Conservation (phyloP, 306 rosid species). For the Elaeagnus macrophylla region DNA sequence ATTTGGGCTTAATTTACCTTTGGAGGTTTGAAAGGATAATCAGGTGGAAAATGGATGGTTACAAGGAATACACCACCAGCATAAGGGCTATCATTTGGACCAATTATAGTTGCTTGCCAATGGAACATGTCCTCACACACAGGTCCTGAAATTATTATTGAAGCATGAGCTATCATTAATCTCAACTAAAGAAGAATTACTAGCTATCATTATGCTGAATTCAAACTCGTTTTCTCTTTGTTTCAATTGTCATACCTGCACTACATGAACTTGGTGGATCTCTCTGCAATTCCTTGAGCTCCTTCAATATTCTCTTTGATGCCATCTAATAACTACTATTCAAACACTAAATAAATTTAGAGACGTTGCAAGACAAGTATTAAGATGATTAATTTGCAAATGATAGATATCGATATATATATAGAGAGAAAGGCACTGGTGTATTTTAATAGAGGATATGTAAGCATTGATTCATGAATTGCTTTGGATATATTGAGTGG, state of each 20-base stretch:
- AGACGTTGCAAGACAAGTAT: constrained; percentile 2
- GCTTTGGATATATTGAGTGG: constrained; percentile 45
- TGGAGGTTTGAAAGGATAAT: constrained; percentile 97
- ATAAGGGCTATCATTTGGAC: constrained; percentile 95
- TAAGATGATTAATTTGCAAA: constrained; percentile 16
- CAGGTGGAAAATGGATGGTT: constrained; percentile 83
- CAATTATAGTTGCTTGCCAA: constrained; percentile 97
- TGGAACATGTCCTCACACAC: constrained; percentile 86
- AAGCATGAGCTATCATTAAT: constrained; percentile 1
- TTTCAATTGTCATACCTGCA: constrained; percentile 50
- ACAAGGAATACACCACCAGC: constrained; percentile 91
- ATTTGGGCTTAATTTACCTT: constrained; percentile 39
- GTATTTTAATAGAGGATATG: constrained; percentile 38
- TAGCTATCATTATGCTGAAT: background rate
- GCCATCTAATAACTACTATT: constrained; percentile 44
- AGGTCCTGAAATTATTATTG: constrained; percentile 51
- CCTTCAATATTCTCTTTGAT: constrained; percentile 79
- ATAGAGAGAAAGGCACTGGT: constrained; percentile 11
- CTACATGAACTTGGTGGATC: constrained; percentile 98
- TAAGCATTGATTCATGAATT: constrained; percentile 29
- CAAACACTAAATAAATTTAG: constrained; percentile 1
- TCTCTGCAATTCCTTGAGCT: constrained; percentile 89
- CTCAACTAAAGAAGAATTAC: background rate
- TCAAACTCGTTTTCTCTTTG: background rate
- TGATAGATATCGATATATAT: constrained; percentile 12